Conservation (phyloP, 345 rosid species). For the Populus pruinosa region DNA sequence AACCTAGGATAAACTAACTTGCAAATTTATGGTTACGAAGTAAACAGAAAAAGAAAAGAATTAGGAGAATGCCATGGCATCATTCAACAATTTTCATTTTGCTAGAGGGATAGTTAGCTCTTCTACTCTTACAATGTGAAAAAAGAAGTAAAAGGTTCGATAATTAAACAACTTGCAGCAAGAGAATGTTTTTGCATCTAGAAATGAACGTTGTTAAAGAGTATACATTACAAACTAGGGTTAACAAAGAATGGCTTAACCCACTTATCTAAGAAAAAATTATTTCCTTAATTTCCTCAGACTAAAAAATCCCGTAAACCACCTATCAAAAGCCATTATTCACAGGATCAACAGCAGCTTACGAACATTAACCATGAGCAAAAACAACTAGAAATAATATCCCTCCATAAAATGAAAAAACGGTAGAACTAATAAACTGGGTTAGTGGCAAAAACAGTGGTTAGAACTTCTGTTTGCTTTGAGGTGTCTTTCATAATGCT, state of each 20-base stretch:
- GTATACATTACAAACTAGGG: conserved; percentile 1
- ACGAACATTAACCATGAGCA: background rate
- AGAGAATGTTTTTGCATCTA: background rate
- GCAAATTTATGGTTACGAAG: background rate
- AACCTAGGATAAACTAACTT: too few relatives aligned
- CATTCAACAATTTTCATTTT: background rate
- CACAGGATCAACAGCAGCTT: conserved; percentile 10
- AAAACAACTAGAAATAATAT: background rate
- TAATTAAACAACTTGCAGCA: background rate
- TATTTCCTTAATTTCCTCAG: background rate
- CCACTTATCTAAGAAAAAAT: background rate
- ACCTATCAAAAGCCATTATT: conserved; percentile 17
- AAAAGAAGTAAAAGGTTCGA: too few relatives aligned
- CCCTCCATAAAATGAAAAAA: background rate
- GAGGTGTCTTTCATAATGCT: conserved; percentile 9
- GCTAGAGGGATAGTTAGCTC: too few relatives aligned
- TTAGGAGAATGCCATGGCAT: background rate
- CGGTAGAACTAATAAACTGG: conserved; percentile 6
- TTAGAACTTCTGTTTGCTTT: conserved; percentile 15
- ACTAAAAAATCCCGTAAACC: background rate
- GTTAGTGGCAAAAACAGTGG: conserved; percentile 19
- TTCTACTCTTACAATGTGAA: too few relatives aligned
- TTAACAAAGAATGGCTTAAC: conserved; percentile 12
- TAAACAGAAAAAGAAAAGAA: background rate
- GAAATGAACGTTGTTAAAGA: background rate